These are phyloP conservation scores for Eutrema yunnanense DNA, from an alignment of 345 rosid species.

Conservation along the genomic window DNA sequence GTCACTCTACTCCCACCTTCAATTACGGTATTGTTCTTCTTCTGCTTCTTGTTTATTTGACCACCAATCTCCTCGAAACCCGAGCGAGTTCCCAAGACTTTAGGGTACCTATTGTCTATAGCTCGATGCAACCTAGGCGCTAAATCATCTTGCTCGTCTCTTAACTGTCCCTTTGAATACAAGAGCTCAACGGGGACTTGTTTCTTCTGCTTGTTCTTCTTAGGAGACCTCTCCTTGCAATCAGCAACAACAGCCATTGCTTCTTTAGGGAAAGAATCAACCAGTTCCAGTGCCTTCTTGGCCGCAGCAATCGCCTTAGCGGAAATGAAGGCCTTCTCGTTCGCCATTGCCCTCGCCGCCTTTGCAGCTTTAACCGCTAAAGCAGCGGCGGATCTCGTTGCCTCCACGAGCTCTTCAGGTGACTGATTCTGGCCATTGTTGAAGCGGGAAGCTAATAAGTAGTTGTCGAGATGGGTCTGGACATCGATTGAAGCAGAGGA, in stretches of 20 bases:
- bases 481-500: conserved; percentile 41
- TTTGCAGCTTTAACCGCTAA: conserved; percentile 60
- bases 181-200: conserved; percentile 82
- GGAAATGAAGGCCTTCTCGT: conserved; percentile 74
- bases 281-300: conserved; percentile 66
- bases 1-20: conserved; percentile 5
- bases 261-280: conserved; percentile 48
- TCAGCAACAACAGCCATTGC: not conserved
- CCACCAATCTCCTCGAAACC: conserved; percentile 11
- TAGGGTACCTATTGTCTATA: conserved; percentile 54
- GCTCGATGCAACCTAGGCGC: conserved; percentile 62
- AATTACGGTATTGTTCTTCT: conserved; percentile 14
- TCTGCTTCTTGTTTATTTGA: conserved; percentile 46
- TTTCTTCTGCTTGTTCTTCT: conserved; percentile 81
- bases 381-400: conserved; percentile 59
- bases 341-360: conserved; percentile 68
- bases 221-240: conserved; percentile 13
- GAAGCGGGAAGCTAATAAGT: conserved; percentile 40
- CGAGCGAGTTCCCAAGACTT: conserved; percentile 50
- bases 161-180: conserved; percentile 49
- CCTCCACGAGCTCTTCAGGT: conserved; percentile 61
- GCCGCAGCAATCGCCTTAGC: conserved; percentile 78
- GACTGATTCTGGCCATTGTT: conserved; percentile 39
- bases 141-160: conserved; percentile 51
- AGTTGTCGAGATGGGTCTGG: conserved; percentile 40